Base-by-base conservation (phyloP, 768 basidiomycete genomes). In the Agaricus subrufescens region DNA sequence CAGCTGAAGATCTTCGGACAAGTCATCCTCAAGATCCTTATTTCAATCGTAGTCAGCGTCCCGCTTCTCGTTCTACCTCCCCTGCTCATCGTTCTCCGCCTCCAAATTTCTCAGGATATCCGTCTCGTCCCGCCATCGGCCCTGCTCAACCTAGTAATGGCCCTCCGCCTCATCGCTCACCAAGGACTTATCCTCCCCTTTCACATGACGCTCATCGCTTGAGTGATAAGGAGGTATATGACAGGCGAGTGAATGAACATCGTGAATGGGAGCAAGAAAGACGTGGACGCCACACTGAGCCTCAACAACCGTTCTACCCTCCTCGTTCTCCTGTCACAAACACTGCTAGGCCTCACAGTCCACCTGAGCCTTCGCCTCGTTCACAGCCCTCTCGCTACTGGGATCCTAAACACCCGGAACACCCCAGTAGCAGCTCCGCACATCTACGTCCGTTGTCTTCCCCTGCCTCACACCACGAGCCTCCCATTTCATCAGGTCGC, bases 361-460 rank as follows among this genome's bases (percentile, higher is more conserved):
- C 86, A 29, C 76, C 81, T 50, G 80, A 84, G 45, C 76, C 79
- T 0, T 88, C 87, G 1, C 86, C 87, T 3, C 79, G 85, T 23
- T 76, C 77, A 1, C 80, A 79, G 31, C 63, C 72, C 3, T 68
- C 74, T 14, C 65, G 77, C 6, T 82, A 83, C 62, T 88, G 86
- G 86, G 87, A 88, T 14, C 69, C 78, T 31, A 85, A 84, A 64
- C 46, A 46, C 26, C 82, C 80, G 2, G 66, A 84, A 64, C 46
- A 46, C 26, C 82, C 80, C 2, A 66, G 74, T 1, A 65, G 73
- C 1, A 69, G 71, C 51, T 71, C 71, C 8, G 62, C 71, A 12
- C 64, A 64, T 26, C 65, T 66, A 6, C 53, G 54, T 3, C 71
- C 70, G 51, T 43, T 69, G 11, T 61, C 72, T 37, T 69, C 66